phyloP scores from a whole-genome alignment of 345 rosid genomes.

The Gossypium australe region DNA sequence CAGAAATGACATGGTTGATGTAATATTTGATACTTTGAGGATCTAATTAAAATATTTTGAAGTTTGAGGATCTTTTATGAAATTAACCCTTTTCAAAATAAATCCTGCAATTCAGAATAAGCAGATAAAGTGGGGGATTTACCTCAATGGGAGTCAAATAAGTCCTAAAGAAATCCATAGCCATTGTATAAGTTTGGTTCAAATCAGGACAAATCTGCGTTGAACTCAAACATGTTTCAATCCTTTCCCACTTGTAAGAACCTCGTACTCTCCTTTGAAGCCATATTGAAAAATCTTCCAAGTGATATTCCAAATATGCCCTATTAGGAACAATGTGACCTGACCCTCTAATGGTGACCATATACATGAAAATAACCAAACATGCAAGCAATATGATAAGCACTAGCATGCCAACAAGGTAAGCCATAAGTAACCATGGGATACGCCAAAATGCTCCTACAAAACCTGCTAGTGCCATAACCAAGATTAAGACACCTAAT shows the following conservation, averaged over 20 bases:
- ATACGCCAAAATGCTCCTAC: conserved; percentile 88
- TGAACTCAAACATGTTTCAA: conserved; percentile 62
- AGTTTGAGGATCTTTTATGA: too few relatives aligned
- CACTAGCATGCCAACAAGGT: conserved; percentile 69
- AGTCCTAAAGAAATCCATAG: conserved; percentile 86
- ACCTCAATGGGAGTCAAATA: conserved; percentile 80
- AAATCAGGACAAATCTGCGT: conserved; percentile 58
- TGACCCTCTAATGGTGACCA: conserved; percentile 74
- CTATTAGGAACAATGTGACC: conserved; percentile 75
- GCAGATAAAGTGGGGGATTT: background rate
- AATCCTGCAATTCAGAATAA: background rate
- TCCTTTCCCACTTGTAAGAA: conserved; percentile 81
- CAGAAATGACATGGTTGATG: too few relatives aligned
- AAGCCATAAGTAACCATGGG: conserved; percentile 64
- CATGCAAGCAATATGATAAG: conserved; percentile 59
- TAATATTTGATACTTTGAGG: too few relatives aligned
- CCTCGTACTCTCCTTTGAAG: conserved; percentile 67
- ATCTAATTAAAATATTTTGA: too few relatives aligned
- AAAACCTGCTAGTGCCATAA: conserved; percentile 68
- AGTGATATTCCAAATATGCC: conserved; percentile 70
- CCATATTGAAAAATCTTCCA: conserved; percentile 76
- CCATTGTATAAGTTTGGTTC: conserved; percentile 66
- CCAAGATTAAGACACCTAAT: conserved; percentile 66
- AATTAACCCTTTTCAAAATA: too few relatives aligned
- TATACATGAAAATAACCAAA: conserved; percentile 65